Conservation (phyloP, 371 early-diverging fungal genomes). For the Rhizopus arrhizus region DNA sequence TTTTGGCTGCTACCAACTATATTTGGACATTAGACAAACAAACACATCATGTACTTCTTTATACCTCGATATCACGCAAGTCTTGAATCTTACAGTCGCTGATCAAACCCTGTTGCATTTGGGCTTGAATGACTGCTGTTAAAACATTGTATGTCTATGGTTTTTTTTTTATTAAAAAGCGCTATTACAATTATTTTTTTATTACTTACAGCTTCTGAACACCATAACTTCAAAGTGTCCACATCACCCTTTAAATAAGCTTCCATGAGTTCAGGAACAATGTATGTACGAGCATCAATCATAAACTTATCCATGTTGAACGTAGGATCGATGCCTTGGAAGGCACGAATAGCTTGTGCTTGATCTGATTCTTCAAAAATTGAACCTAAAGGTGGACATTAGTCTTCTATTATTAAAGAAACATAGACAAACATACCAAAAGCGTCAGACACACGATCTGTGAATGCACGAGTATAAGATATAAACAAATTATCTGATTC, state of each 20-base stretch:
- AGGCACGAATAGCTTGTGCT: slow-evolving; percentile 83
- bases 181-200: background rate
- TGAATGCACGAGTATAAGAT: slow-evolving; percentile 80
- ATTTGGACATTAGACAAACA: background rate
- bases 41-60: background rate
- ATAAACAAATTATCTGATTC: slow-evolving; percentile 91
- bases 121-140: slow-evolving; percentile 83
- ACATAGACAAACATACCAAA: slow-evolving; percentile 49
- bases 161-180: too few relatives aligned
- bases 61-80: slow-evolving; percentile 85
- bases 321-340: slow-evolving; percentile 83
- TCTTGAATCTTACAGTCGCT: slow-evolving; percentile 94
- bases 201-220: slow-evolving; percentile 82
- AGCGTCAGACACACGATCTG: slow-evolving; percentile 72
- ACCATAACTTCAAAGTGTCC: slow-evolving; percentile 86
- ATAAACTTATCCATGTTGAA: slow-evolving; percentile 88
- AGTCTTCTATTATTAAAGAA: background rate
- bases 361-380: slow-evolving; percentile 93
- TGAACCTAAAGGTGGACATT: slow-evolving; percentile 40
- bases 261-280: slow-evolving; percentile 96
- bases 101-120: slow-evolving; percentile 83
- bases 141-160: slow-evolving; percentile 84
- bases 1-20: slow-evolving; percentile 75
- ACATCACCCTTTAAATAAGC: slow-evolving; percentile 88
- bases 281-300: slow-evolving; percentile 87